Evolutionary conservation across 2,329 filamentous ascomycete genomes (phyloP).

Genomic region (Pezicula carpinea): DNA sequence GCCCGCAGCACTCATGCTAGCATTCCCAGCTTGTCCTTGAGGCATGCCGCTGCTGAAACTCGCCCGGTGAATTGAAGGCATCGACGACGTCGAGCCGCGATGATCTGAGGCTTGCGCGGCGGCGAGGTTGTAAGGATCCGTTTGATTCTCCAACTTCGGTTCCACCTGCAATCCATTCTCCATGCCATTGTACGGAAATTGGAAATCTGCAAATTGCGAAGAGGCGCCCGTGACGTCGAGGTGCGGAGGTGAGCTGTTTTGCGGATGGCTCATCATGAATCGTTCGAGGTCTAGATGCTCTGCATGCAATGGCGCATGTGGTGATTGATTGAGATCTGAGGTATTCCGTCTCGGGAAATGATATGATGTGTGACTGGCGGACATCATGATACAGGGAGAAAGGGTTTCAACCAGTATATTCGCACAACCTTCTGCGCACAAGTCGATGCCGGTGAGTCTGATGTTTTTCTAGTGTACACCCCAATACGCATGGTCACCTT

Average conservation of each 20-base stretch:
- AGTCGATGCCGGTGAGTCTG: too few species aligned
- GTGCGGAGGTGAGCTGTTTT: slow-evolving; percentile 18
- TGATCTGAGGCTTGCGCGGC: slow-evolving; percentile 15
- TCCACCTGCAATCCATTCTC: slow-evolving; percentile 35
- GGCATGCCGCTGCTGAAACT: slow-evolving; percentile 18
- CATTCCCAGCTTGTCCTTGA: slow-evolving; percentile 14
- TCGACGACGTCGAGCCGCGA: slow-evolving; percentile 18
- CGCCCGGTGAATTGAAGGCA: slow-evolving; percentile 14
- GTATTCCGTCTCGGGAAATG: slow-evolving; percentile 16
- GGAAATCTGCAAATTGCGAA: slow-evolving; percentile 46
- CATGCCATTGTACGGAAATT: slow-evolving; percentile 44
- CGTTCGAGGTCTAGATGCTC: slow-evolving; percentile 22
- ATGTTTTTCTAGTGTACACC: too few species aligned
- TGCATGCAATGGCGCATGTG: slow-evolving; percentile 12
- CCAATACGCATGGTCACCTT: too few species aligned
- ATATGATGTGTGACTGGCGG: slow-evolving; percentile 13
- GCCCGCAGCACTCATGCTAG: slow-evolving; percentile 21
- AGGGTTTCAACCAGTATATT: too few species aligned
- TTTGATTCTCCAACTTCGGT: slow-evolving; percentile 15
- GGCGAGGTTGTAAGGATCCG: slow-evolving; percentile 21
- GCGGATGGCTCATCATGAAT: slow-evolving; percentile 24
- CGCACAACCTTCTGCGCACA: too few species aligned
- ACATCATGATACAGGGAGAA: slow-evolving; percentile 12
- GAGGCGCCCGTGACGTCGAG: slow-evolving; percentile 18
- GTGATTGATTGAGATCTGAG: slow-evolving; percentile 10